These are phyloP conservation scores for Aethionema arabicum DNA, from an alignment of 345 rosid genomes.

Conservation along the genomic window DNA sequence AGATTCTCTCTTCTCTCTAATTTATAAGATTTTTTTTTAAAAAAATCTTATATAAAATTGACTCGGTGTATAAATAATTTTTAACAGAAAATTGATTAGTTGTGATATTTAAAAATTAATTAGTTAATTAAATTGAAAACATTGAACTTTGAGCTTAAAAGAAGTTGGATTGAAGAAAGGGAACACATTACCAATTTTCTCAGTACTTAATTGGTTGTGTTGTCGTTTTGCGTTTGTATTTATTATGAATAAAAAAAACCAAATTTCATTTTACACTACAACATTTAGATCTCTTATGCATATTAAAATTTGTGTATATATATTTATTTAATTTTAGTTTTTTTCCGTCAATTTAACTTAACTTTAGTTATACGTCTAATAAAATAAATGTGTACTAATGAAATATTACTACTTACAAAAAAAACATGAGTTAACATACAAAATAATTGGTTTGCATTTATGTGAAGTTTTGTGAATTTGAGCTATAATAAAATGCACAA, in stretches of 20 bases:
- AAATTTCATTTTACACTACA: slow-evolving; percentile 25
- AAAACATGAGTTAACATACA: too few species aligned
- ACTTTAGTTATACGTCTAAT: too few species aligned
- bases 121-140: slow-evolving; percentile 23
- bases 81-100: slow-evolving; percentile 22
- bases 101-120: slow-evolving; percentile 12
- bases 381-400: too few species aligned
- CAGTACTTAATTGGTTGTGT: slow-evolving; percentile 27
- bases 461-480: too few species aligned
- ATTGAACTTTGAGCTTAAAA: slow-evolving; percentile 32
- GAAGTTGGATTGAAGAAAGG: slow-evolving; percentile 30
- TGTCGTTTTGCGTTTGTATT: slow-evolving; percentile 28
- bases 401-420: too few species aligned
- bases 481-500: too few species aligned
- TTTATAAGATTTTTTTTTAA: slow-evolving; percentile 7
- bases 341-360: too few species aligned
- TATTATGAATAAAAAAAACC: slow-evolving; percentile 8
- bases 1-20: slow-evolving; percentile 26
- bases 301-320: too few species aligned
- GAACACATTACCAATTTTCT: slow-evolving; percentile 27
- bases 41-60: slow-evolving; percentile 13
- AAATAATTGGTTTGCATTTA: too few species aligned
- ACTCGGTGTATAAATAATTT: not conserved
- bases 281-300: not conserved
- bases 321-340: too few species aligned